These are phyloP conservation scores for Raddia distichophylla DNA, from an alignment of 176 grass and related monocot species.

Conservation along the genomic window DNA sequence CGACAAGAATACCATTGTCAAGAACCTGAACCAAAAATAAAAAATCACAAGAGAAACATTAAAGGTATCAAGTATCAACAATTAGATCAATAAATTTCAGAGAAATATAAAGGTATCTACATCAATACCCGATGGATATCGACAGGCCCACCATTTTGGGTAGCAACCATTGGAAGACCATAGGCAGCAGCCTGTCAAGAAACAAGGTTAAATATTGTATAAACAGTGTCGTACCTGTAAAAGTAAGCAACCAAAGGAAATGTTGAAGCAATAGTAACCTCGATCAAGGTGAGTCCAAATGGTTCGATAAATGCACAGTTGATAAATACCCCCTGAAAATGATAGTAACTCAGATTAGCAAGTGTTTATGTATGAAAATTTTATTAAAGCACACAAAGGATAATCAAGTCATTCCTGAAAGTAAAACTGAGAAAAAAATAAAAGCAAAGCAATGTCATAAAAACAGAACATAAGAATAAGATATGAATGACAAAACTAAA, in stretches of 20 bases:
- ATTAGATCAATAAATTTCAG: constrained; percentile 26
- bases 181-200: constrained; percentile 80
- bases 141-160: constrained; percentile 78
- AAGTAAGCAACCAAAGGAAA: constrained; percentile 25
- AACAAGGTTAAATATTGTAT: constrained; percentile 39
- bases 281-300: constrained; percentile 99
- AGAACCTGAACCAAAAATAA: constrained; percentile 60
- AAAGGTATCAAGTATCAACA: constrained; percentile 22
- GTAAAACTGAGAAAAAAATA: neutral
- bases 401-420: neutral
- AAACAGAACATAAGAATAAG: constrained; percentile 15
- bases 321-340: constrained; percentile 92
- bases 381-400: neutral
- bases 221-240: constrained; percentile 19
- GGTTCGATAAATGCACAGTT: constrained; percentile 97
- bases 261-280: constrained; percentile 54
- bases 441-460: neutral
- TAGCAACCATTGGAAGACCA: constrained; percentile 86
- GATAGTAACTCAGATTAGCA: constrained; percentile 27
- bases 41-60: constrained; percentile 23
- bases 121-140: constrained; percentile 74
- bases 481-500: neutral
- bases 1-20: constrained; percentile 83
- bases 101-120: constrained; percentile 18
- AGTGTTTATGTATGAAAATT: constrained; percentile 3